These are phyloP conservation scores for Cyclotella cryptica DNA, from an alignment of 108 stramenopile species.

Conservation along the genomic window DNA sequence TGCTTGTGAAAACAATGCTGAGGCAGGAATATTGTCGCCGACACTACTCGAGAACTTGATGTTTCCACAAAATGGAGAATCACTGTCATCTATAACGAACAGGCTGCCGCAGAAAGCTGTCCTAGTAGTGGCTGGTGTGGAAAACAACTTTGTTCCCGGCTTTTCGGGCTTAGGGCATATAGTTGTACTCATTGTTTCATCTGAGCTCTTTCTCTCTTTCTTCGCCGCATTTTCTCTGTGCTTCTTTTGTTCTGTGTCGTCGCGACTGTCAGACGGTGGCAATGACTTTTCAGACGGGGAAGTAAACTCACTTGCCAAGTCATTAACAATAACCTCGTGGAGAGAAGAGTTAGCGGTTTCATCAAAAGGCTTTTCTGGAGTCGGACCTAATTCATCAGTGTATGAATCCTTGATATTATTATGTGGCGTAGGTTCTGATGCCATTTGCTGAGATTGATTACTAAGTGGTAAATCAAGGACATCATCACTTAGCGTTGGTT, in stretches of 20 bases:
- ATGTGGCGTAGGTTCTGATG: too few relatives aligned
- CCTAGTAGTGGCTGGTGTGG: not conserved
- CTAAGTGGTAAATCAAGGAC: too few relatives aligned
- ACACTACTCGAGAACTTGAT: constrained; percentile 37
- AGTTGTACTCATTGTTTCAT: not conserved
- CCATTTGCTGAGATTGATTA: too few relatives aligned
- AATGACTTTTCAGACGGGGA: not conserved
- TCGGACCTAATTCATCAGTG: not conserved
- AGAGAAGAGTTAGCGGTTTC: constrained; percentile 24
- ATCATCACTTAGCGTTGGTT: not conserved
- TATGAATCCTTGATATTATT: constrained; percentile 9
- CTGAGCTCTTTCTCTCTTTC: not conserved
- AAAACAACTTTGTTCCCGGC: not conserved
- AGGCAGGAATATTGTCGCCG: constrained; percentile 23
- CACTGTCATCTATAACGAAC: constrained; percentile 18
- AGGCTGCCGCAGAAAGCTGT: constrained; percentile 16
- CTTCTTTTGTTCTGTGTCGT: constrained; percentile 28
- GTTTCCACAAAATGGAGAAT: constrained; percentile 44
- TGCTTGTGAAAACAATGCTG: constrained; percentile 48
- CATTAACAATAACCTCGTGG: constrained; percentile 24
- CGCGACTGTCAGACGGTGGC: constrained; percentile 33
- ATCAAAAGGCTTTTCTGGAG: constrained; percentile 29
- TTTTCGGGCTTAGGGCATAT: constrained; percentile 11
- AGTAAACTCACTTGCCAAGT: constrained; percentile 27
- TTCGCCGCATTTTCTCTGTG: constrained; percentile 8